Conservation (phyloP, 768 basidiomycete genomes). For the Tulasnella sp. region DNA sequence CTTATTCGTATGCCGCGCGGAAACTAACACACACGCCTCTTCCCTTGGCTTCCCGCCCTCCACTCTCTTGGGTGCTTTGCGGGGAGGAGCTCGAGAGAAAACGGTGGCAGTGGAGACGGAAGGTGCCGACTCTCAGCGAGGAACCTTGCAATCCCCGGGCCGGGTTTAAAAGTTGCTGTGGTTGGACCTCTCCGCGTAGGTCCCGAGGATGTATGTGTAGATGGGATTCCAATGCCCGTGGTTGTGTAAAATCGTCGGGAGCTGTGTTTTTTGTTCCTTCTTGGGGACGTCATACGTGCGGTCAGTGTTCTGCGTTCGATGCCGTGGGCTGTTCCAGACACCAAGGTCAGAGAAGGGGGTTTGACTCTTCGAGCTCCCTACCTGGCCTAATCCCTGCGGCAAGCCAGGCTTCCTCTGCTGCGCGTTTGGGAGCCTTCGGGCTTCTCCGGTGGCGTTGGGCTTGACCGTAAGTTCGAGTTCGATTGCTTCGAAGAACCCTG, state of each 20-base stretch:
- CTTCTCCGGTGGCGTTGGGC: background rate
- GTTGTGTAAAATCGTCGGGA: background rate
- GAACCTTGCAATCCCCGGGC: background rate
- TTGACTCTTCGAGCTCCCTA: background rate
- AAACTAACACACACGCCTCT: background rate
- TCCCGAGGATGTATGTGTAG: background rate
- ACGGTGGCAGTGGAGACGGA: background rate
- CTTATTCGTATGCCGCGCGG: background rate
- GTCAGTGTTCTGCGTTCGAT: background rate
- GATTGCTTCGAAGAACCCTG: background rate
- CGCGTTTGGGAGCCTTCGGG: background rate
- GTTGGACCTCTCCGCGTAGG: background rate
- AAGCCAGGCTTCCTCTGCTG: background rate
- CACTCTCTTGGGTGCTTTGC: background rate
- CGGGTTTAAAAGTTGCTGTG: background rate
- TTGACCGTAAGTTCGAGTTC: background rate
- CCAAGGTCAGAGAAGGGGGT: background rate
- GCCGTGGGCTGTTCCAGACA: background rate
- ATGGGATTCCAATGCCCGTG: background rate
- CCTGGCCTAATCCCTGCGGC: background rate
- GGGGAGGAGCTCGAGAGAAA: background rate
- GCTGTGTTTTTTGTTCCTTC: background rate
- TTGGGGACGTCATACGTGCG: background rate
- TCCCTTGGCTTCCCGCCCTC: background rate
- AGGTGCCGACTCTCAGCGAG: background rate